Evolutionary conservation across 768 basidiomycete genomes (phyloP), one percentile per base, ranked within the genome.

Genomic region (Lentinus tigrinus): DNA sequence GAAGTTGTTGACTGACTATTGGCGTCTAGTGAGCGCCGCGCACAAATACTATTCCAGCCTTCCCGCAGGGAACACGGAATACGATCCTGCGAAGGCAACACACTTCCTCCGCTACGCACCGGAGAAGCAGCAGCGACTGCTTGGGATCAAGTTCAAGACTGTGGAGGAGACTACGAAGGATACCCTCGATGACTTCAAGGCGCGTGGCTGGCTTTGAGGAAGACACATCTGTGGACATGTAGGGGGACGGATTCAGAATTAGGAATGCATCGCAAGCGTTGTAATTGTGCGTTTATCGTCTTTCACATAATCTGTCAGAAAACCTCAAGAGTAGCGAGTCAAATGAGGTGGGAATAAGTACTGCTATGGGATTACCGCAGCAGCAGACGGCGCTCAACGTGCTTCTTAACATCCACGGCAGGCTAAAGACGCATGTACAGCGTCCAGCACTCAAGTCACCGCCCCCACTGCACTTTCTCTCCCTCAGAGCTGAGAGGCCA

Each of bases 161-260:
- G 56, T 63, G 11, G 54, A 62, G n/a, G 63, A 67, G 43, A 57
- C 54, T 10, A 64, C 64, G 17, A 57, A 51, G 47, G 67, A 65
- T 46, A 61, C 54, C 2, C 16, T 70, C 10, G 62, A 36, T 16
- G 60, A 68, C 52, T 68, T 66, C 49, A 65, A 61, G 54, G 57
- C 55, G 50, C 57, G 56, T 51, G 67, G 67, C 3, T 69, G 66
- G 66, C n/a, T 49, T 3, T 34, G 4, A 40, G 39, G 19, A 16
- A 16, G 39, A 5, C 16, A 14, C 5, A 16, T 4, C 16, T 5
- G 39, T 40, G 16, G 6, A 4, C 6, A 5, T 16, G 9, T 11
- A 14, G 39, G 14, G 4, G 39, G 39, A 16, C 7, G 9, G 39
- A 19, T 8, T 17, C 2, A 16, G 14, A 16, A 1, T 1, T 40